A percentile compares a stretch with the other conserved stretches of the same genome.
Evolutionary conservation across 345 rosid species (phyloP).

Genomic region (Brassica juncea): DNA sequence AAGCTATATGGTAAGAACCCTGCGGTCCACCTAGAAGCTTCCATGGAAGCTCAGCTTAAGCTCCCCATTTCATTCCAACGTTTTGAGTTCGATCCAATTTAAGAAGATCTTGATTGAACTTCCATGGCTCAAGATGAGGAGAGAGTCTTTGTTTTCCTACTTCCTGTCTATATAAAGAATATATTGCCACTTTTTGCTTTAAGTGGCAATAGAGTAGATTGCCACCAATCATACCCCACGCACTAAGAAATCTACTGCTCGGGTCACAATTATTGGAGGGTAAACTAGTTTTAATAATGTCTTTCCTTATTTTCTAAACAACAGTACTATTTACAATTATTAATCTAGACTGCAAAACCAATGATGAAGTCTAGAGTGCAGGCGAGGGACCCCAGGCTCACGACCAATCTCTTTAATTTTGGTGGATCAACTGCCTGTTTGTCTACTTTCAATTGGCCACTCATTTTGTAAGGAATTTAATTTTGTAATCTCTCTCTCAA

Average conservation of each 20-base stretch:
- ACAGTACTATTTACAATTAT: background rate
- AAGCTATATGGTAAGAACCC: slow-evolving; percentile 24
- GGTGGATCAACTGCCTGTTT: slow-evolving; percentile 1
- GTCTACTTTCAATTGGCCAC: slow-evolving; percentile 29
- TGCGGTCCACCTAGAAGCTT: slow-evolving; percentile 19
- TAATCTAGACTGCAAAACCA: background rate
- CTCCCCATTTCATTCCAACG: slow-evolving; percentile 13
- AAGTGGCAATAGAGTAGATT: background rate
- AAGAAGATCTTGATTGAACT: slow-evolving; percentile 9
- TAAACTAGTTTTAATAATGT: background rate
- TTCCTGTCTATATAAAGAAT: slow-evolving; percentile 13
- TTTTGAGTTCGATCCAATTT: slow-evolving; percentile 13
- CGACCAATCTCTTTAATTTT: background rate
- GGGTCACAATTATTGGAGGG: background rate
- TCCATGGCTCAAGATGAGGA: slow-evolving; percentile 24
- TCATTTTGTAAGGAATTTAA: too few relatives aligned
- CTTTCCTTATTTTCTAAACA: background rate
- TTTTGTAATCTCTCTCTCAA: too few relatives aligned
- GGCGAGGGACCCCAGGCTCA: slow-evolving; percentile 19
- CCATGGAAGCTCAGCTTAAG: slow-evolving; percentile 27
- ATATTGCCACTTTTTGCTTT: background rate
- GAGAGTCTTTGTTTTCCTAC: slow-evolving; percentile 20
- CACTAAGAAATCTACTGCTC: background rate
- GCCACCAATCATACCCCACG: background rate
- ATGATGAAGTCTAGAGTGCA: slow-evolving; percentile 5